Evolutionary conservation across 495 filamentous ascomycete species (phyloP).

Genomic region (Endocarpon pusillum): DNA sequence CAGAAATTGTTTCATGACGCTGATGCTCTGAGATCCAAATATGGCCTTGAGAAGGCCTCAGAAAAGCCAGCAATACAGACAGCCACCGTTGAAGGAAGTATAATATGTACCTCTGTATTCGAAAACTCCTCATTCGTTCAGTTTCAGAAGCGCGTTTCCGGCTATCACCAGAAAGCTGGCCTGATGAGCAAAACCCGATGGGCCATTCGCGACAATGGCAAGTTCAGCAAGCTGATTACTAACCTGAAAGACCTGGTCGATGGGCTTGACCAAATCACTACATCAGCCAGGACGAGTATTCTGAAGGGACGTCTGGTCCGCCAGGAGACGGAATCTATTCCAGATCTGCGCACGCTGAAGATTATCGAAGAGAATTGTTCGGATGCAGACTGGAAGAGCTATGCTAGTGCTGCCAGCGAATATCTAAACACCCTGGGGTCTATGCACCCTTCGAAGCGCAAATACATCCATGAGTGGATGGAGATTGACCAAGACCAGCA

Average conservation of each 20-base stretch:
- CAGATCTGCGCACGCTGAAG: neutral
- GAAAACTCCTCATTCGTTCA: slow-evolving; percentile 1
- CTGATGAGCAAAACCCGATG: neutral
- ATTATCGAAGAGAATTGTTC: neutral
- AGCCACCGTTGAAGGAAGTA: neutral
- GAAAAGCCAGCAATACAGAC: neutral
- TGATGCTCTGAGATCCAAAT: neutral
- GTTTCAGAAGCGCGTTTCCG: slow-evolving; percentile 1
- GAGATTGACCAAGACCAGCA: no score
- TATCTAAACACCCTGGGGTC: no score
- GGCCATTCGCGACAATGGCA: slow-evolving; percentile 1
- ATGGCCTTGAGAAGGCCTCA: slow-evolving; percentile 1
- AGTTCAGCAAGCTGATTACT: neutral
- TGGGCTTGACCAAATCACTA: neutral
- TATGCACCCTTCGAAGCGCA: no score
- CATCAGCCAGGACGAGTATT: neutral
- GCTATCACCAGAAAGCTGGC: neutral
- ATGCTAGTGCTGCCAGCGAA: neutral
- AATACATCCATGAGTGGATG: neutral
- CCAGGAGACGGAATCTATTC: slow-evolving; percentile 1
- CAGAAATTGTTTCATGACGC: neutral
- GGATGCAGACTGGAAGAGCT: neutral
- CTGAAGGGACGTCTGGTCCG: neutral
- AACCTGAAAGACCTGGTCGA: slow-evolving; percentile 1
- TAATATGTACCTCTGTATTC: neutral